Conservation (phyloP, 768 basidiomycete genomes). For the Asterophora lycoperdoides region DNA sequence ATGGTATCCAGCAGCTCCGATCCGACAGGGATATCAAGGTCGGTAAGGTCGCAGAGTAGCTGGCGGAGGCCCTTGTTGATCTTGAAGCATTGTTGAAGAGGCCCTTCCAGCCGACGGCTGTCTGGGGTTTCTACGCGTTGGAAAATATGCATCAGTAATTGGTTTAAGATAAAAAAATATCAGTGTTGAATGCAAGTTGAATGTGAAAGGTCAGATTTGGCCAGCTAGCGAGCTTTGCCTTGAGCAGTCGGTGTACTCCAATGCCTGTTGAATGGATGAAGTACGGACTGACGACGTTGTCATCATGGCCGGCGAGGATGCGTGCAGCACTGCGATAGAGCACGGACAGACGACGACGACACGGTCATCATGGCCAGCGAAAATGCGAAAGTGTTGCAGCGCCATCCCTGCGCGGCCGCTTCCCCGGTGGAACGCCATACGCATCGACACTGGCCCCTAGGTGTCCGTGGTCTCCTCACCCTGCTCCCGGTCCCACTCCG, state of each 20-base stretch:
- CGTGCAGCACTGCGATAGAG: slow-evolving; percentile 70
- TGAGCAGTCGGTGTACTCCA: slow-evolving; percentile 77
- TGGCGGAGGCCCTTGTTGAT: slow-evolving; percentile 97
- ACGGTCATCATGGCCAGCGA: no score
- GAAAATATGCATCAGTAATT: slow-evolving; percentile 9
- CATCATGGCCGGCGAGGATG: slow-evolving; percentile 80
- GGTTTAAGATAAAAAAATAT: no score
- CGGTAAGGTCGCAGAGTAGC: slow-evolving; percentile 87
- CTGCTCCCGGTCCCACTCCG: no score
- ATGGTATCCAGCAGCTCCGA: slow-evolving; percentile 85
- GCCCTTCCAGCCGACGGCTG: slow-evolving; percentile 98
- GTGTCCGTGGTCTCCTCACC: no score
- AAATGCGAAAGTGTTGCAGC: no score
- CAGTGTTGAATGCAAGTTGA: no score
- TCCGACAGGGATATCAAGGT: slow-evolving; percentile 88
- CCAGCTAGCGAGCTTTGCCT: slow-evolving; percentile 60
- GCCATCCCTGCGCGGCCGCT: no score
- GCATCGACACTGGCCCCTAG: no score
- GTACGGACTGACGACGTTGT: slow-evolving; percentile 90
- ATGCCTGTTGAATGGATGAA: slow-evolving; percentile 90
- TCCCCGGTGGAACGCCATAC: no score
- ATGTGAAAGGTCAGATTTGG: slow-evolving; percentile 77
- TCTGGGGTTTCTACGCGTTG: slow-evolving; percentile 77
- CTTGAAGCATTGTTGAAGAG: slow-evolving; percentile 90
- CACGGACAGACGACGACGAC: no score